Evolutionary conservation across 1,139 yeast species (phyloP).

Genomic region (Blastobotrys capitulatus): DNA sequence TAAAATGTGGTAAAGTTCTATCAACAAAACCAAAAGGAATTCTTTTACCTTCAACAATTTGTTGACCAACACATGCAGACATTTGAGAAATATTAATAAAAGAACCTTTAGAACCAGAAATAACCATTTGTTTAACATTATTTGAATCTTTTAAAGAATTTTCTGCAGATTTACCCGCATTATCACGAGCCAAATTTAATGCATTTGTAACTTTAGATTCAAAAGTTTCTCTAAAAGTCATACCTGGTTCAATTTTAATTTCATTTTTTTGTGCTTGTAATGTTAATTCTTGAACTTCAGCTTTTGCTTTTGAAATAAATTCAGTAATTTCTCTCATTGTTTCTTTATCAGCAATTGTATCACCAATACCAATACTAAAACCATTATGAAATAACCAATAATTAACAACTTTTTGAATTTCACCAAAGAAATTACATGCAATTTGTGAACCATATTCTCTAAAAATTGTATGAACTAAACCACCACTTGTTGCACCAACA

Average conservation of each 20-base stretch:
- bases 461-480: constrained; percentile 93
- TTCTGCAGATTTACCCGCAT: constrained; percentile 98
- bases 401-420: constrained; percentile 90
- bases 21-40: constrained; percentile 96
- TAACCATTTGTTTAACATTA: constrained; percentile 98
- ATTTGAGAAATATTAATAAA: constrained; percentile 97
- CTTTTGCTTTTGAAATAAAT: constrained; percentile 88
- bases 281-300: constrained; percentile 88
- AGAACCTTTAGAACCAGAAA: constrained; percentile 99
- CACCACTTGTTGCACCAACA: constrained; percentile 98
- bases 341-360: constrained; percentile 95
- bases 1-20: constrained; percentile 94
- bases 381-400: constrained; percentile 96
- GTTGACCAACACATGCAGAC: constrained; percentile 99
- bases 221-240: constrained; percentile 97
- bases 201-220: constrained; percentile 96
- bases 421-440: constrained; percentile 88
- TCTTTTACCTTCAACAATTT: constrained; percentile 99
- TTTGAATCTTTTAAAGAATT: constrained; percentile 89
- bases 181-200: constrained; percentile 97
- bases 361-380: constrained; percentile 99
- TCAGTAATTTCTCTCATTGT: constrained; percentile 92
- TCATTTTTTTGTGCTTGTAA: constrained; percentile 84
- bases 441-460: constrained; percentile 93
- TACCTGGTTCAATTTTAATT: constrained; percentile 96